Base-by-base conservation (phyloP, 2,329 filamentous ascomycete species). In the Colletotrichum abscissum region DNA sequence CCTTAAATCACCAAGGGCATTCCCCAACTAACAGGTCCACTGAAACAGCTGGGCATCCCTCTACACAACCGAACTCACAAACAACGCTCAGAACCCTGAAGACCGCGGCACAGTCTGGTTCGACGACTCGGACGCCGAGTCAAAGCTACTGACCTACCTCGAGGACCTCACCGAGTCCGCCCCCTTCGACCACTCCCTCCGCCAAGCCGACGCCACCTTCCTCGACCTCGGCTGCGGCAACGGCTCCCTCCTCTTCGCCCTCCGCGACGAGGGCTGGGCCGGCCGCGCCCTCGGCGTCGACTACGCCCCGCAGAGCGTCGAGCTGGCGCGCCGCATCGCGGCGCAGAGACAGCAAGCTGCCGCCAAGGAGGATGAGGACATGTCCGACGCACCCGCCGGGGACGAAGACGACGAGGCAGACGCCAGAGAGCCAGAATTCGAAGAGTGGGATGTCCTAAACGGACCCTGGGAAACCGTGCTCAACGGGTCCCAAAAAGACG, bases 61-160 rank as follows among this genome's bases (percentile, higher is more conserved):
- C 75, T 97, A 97, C 86, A 86, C 87, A 1, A 88, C 86, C 76
- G 93, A 97, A 82, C 86, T 95, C 66, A 81, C 85, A 73, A 96
- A 97, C 84, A 90, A 95, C 82, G 84, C 89, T 67, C 82, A 89
- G 75, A 91, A 97, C 84, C 91, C 94, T 11, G 84, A 89, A 69
- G 94, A 98, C 86, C 93, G 93, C 73, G 96, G 96, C 76, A 97
- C 95, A 35, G 92, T 97, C 78, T 99, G 97, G 97, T 99, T 99
- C 88, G 93, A 95, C 81, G 97, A 98, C 84, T 94, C 95, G 38
- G 91, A 93, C 79, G 97, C 97, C 74, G 94, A 98, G 79, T 88
- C 92, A 75, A 95, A 95, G 79, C 91, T 97, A 73, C 83, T 97
- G 28, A 82, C 86, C 11, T 95, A 93, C 81, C 88, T 97, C 80